phyloP scores from a whole-genome alignment of 768 basidiomycete genomes.

The Boletus insuetus region DNA sequence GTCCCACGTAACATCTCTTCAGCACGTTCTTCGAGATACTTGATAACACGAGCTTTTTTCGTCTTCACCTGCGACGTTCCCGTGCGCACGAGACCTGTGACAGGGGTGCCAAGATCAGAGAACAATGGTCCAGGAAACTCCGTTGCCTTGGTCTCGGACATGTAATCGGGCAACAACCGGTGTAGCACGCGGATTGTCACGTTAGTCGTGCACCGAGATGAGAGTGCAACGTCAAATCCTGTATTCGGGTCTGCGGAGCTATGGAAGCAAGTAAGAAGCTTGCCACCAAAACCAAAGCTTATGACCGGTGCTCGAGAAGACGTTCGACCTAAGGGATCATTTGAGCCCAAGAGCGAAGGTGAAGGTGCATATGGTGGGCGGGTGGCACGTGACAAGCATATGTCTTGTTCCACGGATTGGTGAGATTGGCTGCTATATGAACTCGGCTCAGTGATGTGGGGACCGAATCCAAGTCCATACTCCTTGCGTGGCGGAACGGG shows the following conservation, averaged over 20 bases:
- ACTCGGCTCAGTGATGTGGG: constrained; percentile 19
- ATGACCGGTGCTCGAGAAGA: constrained; percentile 73
- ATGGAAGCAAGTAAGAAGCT: constrained; percentile 86
- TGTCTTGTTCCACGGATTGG: constrained; percentile 24
- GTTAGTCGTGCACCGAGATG: constrained; percentile 65
- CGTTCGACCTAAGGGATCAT: constrained; percentile 78
- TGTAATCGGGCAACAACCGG: constrained; percentile 67
- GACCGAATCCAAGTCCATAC: constrained; percentile 24
- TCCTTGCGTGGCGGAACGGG: constrained; percentile 24
- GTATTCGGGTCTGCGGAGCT: constrained; percentile 60
- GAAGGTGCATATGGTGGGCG: constrained; percentile 77
- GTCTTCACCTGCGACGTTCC: constrained; percentile 65
- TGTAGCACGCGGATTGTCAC: constrained; percentile 67
- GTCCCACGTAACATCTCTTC: constrained; percentile 77
- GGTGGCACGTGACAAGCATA: constrained; percentile 32
- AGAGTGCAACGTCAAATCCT: constrained; percentile 75
- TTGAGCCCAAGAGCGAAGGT: constrained; percentile 75
- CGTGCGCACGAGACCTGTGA: constrained; percentile 66
- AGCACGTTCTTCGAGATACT: constrained; percentile 73
- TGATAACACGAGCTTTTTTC: constrained; percentile 75
- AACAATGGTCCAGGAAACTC: constrained; percentile 88
- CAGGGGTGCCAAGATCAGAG: constrained; percentile 65
- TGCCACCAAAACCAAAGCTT: constrained; percentile 93
- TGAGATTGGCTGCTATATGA: constrained; percentile 15
- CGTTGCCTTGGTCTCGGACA: constrained; percentile 49